Conservation (phyloP, 139 green algal species). For the Haematococcus lacustris region DNA sequence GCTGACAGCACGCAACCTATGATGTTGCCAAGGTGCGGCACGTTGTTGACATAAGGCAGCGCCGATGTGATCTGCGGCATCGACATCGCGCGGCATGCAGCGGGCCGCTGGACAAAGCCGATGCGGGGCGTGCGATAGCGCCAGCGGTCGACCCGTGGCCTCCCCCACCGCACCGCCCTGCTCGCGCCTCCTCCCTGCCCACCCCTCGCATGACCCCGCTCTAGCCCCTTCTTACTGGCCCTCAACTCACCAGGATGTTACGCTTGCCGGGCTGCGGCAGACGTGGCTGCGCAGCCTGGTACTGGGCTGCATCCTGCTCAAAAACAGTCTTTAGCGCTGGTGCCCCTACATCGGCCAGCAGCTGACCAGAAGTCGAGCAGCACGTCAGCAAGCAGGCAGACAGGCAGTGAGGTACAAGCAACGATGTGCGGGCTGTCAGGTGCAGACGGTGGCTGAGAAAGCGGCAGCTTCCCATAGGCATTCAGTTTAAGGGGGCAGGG, state of each 20-base stretch:
- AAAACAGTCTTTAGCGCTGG: no score
- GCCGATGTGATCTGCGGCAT: slow-evolving; percentile 76
- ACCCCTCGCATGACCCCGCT: no score
- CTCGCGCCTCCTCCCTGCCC: not conserved
- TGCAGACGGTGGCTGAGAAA: not conserved
- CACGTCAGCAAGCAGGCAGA: not conserved
- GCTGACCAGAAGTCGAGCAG: not conserved
- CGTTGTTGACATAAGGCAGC: slow-evolving; percentile 99
- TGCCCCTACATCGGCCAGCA: slow-evolving; percentile 18
- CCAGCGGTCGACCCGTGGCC: no score
- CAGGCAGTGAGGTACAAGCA: not conserved
- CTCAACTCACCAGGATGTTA: slow-evolving; percentile 44
- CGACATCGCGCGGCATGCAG: not conserved
- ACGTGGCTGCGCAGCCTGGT: slow-evolving; percentile 26
- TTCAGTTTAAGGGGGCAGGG: no score
- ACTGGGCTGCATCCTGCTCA: slow-evolving; percentile 36
- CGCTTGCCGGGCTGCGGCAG: slow-evolving; percentile 40
- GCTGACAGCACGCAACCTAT: slow-evolving; percentile 95
- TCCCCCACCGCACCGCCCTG: no score
- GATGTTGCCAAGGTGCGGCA: slow-evolving; percentile 98
- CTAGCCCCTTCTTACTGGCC: no score
- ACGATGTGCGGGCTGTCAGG: not conserved
- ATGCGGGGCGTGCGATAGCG: no score
- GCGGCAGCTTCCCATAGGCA: no score
- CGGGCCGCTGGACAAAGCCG: not conserved